Percentiles rank a stretch among this genome's conserved stretches.
phyloP scores from a whole-genome alignment of 2,329 filamentous ascomycete genomes.

The Calycina herbarum region DNA sequence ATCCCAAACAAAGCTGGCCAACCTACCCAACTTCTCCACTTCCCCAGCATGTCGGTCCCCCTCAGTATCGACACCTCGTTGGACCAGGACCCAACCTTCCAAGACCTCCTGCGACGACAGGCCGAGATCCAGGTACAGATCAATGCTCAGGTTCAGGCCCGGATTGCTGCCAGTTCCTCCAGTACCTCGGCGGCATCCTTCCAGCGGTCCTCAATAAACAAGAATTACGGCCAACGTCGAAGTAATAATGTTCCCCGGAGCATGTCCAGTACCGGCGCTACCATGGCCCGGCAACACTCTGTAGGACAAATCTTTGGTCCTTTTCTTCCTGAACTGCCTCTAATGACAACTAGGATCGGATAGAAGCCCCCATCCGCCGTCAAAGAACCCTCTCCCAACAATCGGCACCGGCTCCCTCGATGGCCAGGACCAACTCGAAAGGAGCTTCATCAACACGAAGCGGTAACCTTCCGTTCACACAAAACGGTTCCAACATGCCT shows the following conservation, averaged over 20 bases:
- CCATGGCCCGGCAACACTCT: constrained; percentile 32
- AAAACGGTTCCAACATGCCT: constrained; percentile 28
- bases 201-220: constrained; percentile 33
- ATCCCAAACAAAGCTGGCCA: constrained; percentile 8
- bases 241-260: constrained; percentile 32
- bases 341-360: constrained; percentile 34
- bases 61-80: constrained; percentile 27
- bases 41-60: constrained; percentile 26
- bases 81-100: constrained; percentile 22
- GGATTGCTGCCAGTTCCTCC: constrained; percentile 26
- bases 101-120: constrained; percentile 30
- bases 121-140: constrained; percentile 30
- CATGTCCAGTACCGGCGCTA: constrained; percentile 33
- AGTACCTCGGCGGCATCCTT: neutral
- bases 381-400: constrained; percentile 33
- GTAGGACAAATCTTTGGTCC: constrained; percentile 29
- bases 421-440: constrained; percentile 34
- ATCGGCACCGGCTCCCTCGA: constrained; percentile 33
- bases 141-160: constrained; percentile 31
- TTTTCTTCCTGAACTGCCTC: constrained; percentile 21
- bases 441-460: constrained; percentile 30
- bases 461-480: constrained; percentile 32
- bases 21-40: constrained; percentile 7
- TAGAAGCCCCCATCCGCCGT: constrained; percentile 23
- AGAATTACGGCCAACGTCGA: constrained; percentile 28